phyloP scores from a whole-genome alignment of 805 yeast species.

The Candida michaelii region DNA sequence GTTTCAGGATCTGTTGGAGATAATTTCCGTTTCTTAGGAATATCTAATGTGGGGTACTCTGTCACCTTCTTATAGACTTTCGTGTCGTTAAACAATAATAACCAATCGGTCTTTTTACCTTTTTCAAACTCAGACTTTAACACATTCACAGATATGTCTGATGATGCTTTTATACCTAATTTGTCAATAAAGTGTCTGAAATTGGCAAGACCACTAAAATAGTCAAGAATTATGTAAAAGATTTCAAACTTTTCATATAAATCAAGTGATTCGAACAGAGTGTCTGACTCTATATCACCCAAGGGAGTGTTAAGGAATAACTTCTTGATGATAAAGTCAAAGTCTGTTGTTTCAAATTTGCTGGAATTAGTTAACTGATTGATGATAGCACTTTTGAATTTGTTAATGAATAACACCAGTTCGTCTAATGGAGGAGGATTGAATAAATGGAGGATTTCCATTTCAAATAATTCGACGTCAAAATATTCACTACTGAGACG shows the following conservation, averaged over 20 bases:
- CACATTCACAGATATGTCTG: constrained; percentile 6
- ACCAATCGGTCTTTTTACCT: constrained; percentile 26
- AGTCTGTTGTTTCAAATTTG: constrained; percentile 12
- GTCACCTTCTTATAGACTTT: constrained; percentile 47
- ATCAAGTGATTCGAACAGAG: constrained; percentile 39
- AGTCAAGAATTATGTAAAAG: constrained; percentile 43
- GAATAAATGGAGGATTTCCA: constrained; percentile 49
- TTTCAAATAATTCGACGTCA: constrained; percentile 60
- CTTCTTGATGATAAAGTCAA: constrained; percentile 12
- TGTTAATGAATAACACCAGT: constrained; percentile 37
- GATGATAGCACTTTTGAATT: constrained; percentile 43
- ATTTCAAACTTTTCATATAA: constrained; percentile 51
- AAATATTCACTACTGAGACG: constrained; percentile 52
- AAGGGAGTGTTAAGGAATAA: constrained; percentile 13
- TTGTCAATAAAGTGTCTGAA: constrained; percentile 52
- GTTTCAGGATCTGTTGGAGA: constrained; percentile 35
- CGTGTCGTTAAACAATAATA: constrained; percentile 48
- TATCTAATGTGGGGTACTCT: constrained; percentile 23
- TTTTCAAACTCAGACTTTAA: constrained; percentile 11
- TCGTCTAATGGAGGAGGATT: constrained; percentile 36
- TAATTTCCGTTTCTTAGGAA: constrained; percentile 36
- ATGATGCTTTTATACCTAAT: constrained; percentile 17
- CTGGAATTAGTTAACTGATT: constrained; percentile 35
- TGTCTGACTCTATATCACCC: constrained; percentile 18
- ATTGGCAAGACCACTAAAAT: constrained; percentile 41